These are phyloP conservation scores for Lathyrus sativus DNA, from an alignment of 306 rosid species.

Conservation along the genomic window DNA sequence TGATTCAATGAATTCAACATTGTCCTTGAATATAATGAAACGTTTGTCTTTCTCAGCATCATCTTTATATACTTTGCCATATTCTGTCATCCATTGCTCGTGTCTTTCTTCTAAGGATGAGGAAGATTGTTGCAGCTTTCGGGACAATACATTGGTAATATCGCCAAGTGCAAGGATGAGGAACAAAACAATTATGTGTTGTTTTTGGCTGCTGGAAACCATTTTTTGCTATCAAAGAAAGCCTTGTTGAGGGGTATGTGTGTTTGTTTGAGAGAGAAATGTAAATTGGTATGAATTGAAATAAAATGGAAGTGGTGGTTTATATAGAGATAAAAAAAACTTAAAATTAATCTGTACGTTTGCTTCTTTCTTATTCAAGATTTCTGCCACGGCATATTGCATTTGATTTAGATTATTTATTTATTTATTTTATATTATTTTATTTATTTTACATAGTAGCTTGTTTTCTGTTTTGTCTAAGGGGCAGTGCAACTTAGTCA, in stretches of 20 bases:
- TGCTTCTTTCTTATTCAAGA: conserved; percentile 15
- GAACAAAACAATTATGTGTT: not conserved
- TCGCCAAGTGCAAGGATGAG: conserved; percentile 6
- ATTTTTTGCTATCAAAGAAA: not conserved
- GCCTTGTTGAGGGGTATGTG: not conserved
- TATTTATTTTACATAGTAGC: not conserved
- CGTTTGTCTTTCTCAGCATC: no score
- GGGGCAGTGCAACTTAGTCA: not conserved
- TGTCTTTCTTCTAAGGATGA: conserved; percentile 26
- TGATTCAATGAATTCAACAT: no score
- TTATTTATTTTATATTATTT: not conserved
- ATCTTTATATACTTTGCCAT: no score
- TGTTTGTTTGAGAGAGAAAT: not conserved
- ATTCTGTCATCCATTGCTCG: not conserved
- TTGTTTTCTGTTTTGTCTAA: conserved; percentile 9
- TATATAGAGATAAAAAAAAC: conserved; percentile 23
- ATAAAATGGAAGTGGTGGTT: not conserved
- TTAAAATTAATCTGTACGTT: not conserved
- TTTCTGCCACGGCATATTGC: conserved; percentile 16
- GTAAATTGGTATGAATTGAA: conserved; percentile 20
- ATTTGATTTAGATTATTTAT: not conserved
- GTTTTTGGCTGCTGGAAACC: conserved; percentile 32
- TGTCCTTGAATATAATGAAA: no score
- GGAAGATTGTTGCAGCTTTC: conserved; percentile 24
- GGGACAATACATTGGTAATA: conserved; percentile 29